Evolutionary conservation across 2,329 filamentous ascomycete genomes (phyloP).

Genomic region (Colletotrichum sp.): DNA sequence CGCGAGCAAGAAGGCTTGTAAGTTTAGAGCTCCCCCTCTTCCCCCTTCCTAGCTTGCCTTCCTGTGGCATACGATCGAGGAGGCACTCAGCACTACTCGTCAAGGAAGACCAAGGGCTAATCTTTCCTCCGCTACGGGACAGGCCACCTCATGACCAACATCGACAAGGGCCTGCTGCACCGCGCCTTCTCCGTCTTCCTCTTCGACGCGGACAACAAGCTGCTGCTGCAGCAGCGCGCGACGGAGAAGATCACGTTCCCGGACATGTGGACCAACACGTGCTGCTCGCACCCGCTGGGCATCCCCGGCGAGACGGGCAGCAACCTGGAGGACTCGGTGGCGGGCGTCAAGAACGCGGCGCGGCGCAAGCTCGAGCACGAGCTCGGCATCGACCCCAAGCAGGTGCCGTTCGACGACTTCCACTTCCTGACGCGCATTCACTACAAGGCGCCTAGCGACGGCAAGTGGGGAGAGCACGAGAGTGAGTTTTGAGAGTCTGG

Average conservation of each 20-base stretch:
- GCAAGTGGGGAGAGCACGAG: constrained; percentile 99
- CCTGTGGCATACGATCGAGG: too few relatives aligned
- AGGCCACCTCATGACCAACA: constrained; percentile 99
- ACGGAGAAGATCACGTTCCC: constrained; percentile 98
- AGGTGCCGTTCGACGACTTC: constrained; percentile 92
- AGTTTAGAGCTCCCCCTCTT: constrained; percentile 36
- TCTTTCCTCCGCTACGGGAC: not conserved
- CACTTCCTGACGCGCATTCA: constrained; percentile 95
- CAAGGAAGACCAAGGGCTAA: not conserved
- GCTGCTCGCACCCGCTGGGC: constrained; percentile 95
- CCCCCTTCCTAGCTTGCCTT: not conserved
- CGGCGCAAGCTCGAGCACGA: constrained; percentile 95
- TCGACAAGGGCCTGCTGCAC: constrained; percentile 93
- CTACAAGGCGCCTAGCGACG: constrained; percentile 96
- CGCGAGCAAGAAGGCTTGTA: constrained; percentile 97
- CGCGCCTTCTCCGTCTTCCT: constrained; percentile 98
- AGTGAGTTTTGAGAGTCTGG: constrained; percentile 61
- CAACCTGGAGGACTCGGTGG: constrained; percentile 78
- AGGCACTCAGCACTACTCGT: not conserved
- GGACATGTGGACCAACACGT: constrained; percentile 99
- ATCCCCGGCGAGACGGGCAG: constrained; percentile 91
- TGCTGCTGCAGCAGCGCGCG: constrained; percentile 94
- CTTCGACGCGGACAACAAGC: constrained; percentile 85
- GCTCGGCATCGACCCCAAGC: constrained; percentile 85
- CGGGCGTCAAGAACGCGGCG: constrained; percentile 89